Percentiles rank a stretch among this genome's conserved stretches.
Evolutionary conservation across 345 rosid genomes (phyloP).

Genomic region (Sonneratia caseolaris): DNA sequence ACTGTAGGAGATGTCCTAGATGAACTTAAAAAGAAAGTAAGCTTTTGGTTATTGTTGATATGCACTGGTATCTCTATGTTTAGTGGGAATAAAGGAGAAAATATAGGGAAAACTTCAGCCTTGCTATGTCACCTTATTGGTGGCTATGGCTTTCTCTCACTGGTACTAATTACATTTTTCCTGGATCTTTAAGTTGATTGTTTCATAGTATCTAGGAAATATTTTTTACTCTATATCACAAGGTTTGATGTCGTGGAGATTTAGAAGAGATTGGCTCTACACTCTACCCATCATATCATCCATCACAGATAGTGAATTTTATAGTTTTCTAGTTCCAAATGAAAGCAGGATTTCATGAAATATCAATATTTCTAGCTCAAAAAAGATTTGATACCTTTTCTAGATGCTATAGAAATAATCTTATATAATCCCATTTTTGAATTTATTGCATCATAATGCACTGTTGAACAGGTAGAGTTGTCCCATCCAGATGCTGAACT

Average conservation of each 20-base stretch:
- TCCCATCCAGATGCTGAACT: constrained; percentile 88
- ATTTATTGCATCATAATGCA: not conserved
- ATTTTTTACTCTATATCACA: not conserved
- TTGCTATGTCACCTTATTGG: not conserved
- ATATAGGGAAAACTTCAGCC: not conserved
- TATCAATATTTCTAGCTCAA: not conserved
- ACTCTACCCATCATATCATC: not conserved
- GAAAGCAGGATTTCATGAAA: not conserved
- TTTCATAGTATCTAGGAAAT: not conserved
- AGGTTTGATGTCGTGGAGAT: not conserved
- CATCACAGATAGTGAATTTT: not conserved
- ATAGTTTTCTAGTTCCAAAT: not conserved
- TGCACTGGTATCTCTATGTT: not conserved
- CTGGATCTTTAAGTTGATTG: not conserved
- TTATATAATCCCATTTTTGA: not conserved
- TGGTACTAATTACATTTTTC: not conserved
- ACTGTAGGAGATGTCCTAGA: constrained; percentile 85
- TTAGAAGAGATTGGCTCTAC: not conserved
- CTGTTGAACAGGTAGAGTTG: constrained; percentile 62
- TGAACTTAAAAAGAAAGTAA: constrained; percentile 84
- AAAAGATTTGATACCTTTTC: not conserved
- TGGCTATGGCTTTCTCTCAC: not conserved
- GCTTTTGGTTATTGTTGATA: constrained; percentile 2
- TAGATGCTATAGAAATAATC: not conserved
- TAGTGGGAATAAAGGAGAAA: not conserved